Evolutionary conservation across 495 filamentous ascomycete genomes (phyloP), one percentile per base, ranked within the genome.

Genomic region (Bacidia rubella): DNA sequence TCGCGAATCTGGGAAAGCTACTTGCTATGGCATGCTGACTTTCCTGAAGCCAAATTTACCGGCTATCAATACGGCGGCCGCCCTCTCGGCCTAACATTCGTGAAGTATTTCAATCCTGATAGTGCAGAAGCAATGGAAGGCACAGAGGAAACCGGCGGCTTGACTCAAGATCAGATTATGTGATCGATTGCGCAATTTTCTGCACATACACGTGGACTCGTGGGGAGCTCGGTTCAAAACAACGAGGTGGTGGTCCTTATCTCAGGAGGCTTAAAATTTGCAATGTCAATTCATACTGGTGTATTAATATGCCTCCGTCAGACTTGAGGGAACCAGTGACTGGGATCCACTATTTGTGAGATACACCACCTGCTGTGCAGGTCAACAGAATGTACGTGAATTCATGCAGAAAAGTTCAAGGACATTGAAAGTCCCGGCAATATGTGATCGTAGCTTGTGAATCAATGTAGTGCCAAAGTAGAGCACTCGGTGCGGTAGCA

Each of bases 121-220:
- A 79, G 76, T 25, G 74, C 66, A 17, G 87, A 90, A 60, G 75
- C 71, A 57, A 94, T 92, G 85, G 88, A 95, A 58, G 85, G 78
- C 26, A 60, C 64, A 20, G 83, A 92, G 58, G 70, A 77, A n/a
- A 80, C 85, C 19, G 79, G 73, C 48, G 78, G 76, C 53, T 66
- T 95, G 59, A 94, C 88, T 2, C 92, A 98, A 66, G 92, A 96
- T 62, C 90, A 98, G 73, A 96, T 98, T 68, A 95, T 95, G 90
- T 98, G 78, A 44, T 44, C 51, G n/a, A n/a, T n/a, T n/a, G n/a
- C n/a, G n/a, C n/a, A 26, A 27, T 26, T 22, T 35, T 42, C 41
- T 17, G 39, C 29, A 35, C 26, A 27, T 52, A 41, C 22, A 43
- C 24, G 40, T 50, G 20, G 39, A 23, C n/a, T n/a, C n/a, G n/a